A percentile compares a stretch with the other conserved stretches of the same genome.
Conservation (phyloP, 1,284 basidiomycete species). For the Cerioporus squamosus region DNA sequence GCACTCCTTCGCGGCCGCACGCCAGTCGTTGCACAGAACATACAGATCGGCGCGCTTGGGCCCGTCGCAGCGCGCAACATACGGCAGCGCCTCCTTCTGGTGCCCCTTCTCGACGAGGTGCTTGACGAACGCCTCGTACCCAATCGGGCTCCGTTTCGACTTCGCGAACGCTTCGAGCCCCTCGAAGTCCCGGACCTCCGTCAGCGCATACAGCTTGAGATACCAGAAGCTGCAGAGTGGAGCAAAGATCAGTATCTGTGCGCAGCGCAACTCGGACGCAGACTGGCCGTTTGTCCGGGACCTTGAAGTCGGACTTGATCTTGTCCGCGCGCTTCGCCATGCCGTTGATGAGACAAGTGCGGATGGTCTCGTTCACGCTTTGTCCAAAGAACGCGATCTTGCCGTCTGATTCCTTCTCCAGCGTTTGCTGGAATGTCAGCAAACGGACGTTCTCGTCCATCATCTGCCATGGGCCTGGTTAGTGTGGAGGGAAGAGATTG, state of each 20-base stretch:
- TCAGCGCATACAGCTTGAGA: slow-evolving; percentile 84
- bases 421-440: slow-evolving; percentile 79
- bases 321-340: slow-evolving; percentile 88
- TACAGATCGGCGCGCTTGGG: slow-evolving; percentile 86
- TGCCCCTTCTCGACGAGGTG: slow-evolving; percentile 77
- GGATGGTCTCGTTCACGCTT: slow-evolving; percentile 85
- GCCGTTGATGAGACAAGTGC: slow-evolving; percentile 74
- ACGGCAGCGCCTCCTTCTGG: slow-evolving; percentile 72
- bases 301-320: slow-evolving; percentile 85
- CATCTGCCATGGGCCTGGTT: slow-evolving; percentile 57
- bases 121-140: slow-evolving; percentile 92
- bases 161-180: slow-evolving; percentile 83
- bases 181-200: slow-evolving; percentile 81
- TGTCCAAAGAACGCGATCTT: slow-evolving; percentile 79
- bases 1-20: slow-evolving; percentile 83
- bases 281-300: slow-evolving; percentile 84
- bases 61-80: slow-evolving; percentile 83
- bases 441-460: slow-evolving; percentile 86
- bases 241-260: not conserved
- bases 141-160: slow-evolving; percentile 90
- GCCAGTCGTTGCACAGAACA: slow-evolving; percentile 88
- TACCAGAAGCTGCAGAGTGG: slow-evolving; percentile 82
- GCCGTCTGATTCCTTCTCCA: slow-evolving; percentile 86
- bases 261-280: not conserved
- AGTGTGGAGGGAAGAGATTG: not conserved